Evolutionary conservation across 2,329 filamentous ascomycete genomes (phyloP).

Genomic region (Neospermospora avenae): DNA sequence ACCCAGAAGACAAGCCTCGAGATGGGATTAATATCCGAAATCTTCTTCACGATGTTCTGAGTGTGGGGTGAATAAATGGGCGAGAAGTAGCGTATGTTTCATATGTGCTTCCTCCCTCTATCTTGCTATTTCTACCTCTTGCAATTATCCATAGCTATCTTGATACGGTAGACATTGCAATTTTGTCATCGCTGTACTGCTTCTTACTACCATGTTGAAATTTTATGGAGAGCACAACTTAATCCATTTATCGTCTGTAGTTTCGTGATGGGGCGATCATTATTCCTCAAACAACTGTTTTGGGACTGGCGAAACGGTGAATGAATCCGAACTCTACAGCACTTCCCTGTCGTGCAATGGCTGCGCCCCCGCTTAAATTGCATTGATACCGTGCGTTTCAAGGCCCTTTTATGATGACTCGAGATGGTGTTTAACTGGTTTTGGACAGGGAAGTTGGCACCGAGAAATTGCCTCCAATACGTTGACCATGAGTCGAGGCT

Average conservation of each 20-base stretch:
- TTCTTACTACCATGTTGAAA: neutral
- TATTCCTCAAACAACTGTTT: slow-evolving; percentile 9
- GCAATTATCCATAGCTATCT: slow-evolving; percentile 3
- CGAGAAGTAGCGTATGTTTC: slow-evolving; percentile 19
- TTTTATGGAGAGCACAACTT: neutral
- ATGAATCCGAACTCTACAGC: slow-evolving; percentile 5
- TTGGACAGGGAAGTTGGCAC: neutral
- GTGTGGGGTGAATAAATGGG: slow-evolving; percentile 11
- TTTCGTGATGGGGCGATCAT: slow-evolving; percentile 3
- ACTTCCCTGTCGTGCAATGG: neutral
- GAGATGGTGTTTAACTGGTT: neutral
- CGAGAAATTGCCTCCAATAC: neutral
- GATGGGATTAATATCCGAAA: slow-evolving; percentile 26
- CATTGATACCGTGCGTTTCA: slow-evolving; percentile 6
- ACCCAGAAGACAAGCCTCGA: slow-evolving; percentile 15
- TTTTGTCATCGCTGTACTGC: too few relatives aligned
- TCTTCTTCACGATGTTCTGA: slow-evolving; percentile 30
- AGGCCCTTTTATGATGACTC: neutral
- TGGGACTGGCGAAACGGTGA: slow-evolving; percentile 4
- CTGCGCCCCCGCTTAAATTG: neutral
- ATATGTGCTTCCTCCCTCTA: slow-evolving; percentile 10
- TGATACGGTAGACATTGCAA: neutral
- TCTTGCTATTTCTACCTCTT: neutral
- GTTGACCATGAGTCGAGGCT: slow-evolving; percentile 3
- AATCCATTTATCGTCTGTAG: neutral